Evolutionary conservation across 768 basidiomycete genomes (phyloP).

Genomic region (Mycena olivaceomarginata): DNA sequence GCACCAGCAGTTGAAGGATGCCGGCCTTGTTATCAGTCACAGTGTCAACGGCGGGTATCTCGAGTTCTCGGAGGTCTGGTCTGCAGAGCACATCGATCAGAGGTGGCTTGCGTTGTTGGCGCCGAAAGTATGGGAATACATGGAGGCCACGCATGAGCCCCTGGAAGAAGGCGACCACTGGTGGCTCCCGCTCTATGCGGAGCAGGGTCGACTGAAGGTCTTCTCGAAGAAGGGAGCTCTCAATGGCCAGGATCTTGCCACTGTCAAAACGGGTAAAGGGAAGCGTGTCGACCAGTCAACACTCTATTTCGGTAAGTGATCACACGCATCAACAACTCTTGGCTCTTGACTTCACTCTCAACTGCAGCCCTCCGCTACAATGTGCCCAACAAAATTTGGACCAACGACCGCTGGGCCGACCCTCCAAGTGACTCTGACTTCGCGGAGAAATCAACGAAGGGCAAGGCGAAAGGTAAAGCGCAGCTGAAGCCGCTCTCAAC

Average conservation of each 20-base stretch:
- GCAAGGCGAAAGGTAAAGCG: background rate
- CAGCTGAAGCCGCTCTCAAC: constrained; percentile 6
- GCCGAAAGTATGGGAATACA: background rate
- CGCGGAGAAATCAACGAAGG: background rate
- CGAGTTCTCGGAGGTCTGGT: background rate
- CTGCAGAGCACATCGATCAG: constrained; percentile 4
- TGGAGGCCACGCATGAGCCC: background rate
- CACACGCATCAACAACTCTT: background rate
- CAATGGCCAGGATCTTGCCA: constrained; percentile 8
- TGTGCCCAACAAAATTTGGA: constrained; percentile 8
- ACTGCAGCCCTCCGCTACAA: constrained; percentile 5
- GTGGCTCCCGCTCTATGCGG: background rate
- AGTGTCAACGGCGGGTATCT: background rate
- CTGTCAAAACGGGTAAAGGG: constrained; percentile 2
- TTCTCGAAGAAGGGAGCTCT: constrained; percentile 11
- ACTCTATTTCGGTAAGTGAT: constrained; percentile 10
- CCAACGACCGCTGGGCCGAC: background rate
- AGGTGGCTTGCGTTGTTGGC: background rate
- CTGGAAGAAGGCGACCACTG: background rate
- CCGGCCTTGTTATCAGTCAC: background rate
- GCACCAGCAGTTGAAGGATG: constrained; percentile 15
- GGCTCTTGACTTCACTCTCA: background rate
- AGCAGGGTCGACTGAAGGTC: background rate
- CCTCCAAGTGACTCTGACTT: constrained; percentile 17
- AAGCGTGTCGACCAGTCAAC: background rate